phyloP scores from a whole-genome alignment of 345 rosid genomes.

The Litchi chinensis region DNA sequence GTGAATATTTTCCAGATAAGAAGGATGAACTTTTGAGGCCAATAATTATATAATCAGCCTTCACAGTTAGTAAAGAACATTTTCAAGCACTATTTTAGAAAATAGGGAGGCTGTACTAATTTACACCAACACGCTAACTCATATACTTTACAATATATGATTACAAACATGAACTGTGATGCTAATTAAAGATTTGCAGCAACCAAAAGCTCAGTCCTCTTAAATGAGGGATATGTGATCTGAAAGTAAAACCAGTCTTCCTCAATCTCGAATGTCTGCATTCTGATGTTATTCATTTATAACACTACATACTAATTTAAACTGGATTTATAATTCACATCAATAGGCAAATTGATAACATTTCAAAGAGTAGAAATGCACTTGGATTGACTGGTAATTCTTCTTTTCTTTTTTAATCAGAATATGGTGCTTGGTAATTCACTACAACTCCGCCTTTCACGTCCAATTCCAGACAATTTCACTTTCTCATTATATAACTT shows the following conservation, averaged over 20 bases:
- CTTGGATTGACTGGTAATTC: background rate
- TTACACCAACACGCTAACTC: background rate
- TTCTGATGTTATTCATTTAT: background rate
- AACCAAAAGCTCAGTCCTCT: background rate
- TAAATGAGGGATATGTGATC: background rate
- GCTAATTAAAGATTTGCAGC: background rate
- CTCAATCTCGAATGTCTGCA: background rate
- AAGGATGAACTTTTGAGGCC: background rate
- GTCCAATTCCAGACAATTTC: background rate
- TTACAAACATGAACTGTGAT: background rate
- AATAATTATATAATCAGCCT: background rate
- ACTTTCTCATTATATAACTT: conserved; percentile 9
- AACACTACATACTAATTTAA: background rate
- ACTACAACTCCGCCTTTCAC: background rate
- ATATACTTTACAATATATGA: background rate
- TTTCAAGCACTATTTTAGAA: background rate
- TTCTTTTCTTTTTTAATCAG: background rate
- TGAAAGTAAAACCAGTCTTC: background rate
- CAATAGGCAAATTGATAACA: background rate
- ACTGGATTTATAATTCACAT: background rate
- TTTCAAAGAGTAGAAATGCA: background rate
- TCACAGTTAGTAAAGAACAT: background rate
- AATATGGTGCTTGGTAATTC: background rate
- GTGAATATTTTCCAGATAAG: no score
- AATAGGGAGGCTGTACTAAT: background rate